Base-by-base conservation (phyloP, 768 basidiomycete genomes). In the Coprinellus micaceus region DNA sequence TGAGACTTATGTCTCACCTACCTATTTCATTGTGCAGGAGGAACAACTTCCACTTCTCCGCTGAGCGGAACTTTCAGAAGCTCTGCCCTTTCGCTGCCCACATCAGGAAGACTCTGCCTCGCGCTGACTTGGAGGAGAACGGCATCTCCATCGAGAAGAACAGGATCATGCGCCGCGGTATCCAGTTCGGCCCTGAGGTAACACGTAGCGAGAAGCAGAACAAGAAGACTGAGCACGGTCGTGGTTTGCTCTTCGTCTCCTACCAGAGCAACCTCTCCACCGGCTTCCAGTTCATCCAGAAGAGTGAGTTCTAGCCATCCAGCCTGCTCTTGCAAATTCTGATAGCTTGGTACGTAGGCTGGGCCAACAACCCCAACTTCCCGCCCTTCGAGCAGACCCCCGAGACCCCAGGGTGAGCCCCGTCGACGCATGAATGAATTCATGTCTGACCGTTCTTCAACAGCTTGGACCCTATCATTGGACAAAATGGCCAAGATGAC, bases 131-230 rank as follows among this genome's bases (percentile, higher is more conserved):
- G 19, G 71, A 75, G 52, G 67, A 59, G 24, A 58, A 56, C 58
- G 53, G 37, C 54, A 25, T 63, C 51, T 64, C 69, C 17, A 63
- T 68, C 55, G 61, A 70, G 50, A 58, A 58, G 11, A 67, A 61
- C 21, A 74, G 77, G 40, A 81, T 82, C 60, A 71, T 76, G 60
- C 76, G 81, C 33, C 71, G 78, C 26, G 77, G 80, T 22, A 70
- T 80, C 43, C 78, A 77, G 47, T 83, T 79, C 61, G 82, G 82
- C 1, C 78, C 81, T 21, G 80, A 81, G 63, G 67, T 80, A 13
- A 77, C 78, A 1, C 49, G 58, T 4, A 66, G 67, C 2, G 81
- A 83, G 61, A 62, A 59, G 2, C 25, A 54, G 1, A 41, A 63
- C 10, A 66, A 67, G 12, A 75, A 73, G 65, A 82, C 82, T 1